Evolutionary conservation across 2,329 filamentous ascomycete species (phyloP).

Genomic region (Rugonectria rugulosa): DNA sequence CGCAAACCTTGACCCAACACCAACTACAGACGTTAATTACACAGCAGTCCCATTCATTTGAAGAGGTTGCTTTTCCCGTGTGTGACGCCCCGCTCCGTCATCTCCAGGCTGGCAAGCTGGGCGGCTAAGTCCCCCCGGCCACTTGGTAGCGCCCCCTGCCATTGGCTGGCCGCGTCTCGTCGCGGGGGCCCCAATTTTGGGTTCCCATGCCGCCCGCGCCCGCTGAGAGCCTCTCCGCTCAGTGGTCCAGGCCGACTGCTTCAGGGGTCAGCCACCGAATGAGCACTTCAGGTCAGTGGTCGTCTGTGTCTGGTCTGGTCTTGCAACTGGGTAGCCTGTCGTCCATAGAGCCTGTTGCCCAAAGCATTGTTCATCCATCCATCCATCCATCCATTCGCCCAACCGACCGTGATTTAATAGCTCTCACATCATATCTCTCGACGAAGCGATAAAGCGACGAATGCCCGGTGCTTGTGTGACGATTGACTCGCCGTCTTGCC

Average conservation of each 20-base stretch:
- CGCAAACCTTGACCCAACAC: too few relatives aligned
- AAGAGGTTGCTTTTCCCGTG: too few relatives aligned
- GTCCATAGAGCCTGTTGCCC: slow-evolving; percentile 1
- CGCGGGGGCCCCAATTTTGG: slow-evolving; percentile 39
- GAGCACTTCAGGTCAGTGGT: slow-evolving; percentile 25
- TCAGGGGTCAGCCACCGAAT: slow-evolving; percentile 40
- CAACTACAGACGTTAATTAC: too few relatives aligned
- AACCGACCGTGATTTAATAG: slow-evolving; percentile 7
- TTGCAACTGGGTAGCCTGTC: slow-evolving; percentile 24
- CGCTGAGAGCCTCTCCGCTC: slow-evolving; percentile 27
- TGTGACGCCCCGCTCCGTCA: slow-evolving; percentile 20
- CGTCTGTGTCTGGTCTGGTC: slow-evolving; percentile 7
- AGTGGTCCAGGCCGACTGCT: slow-evolving; percentile 25
- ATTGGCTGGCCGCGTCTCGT: slow-evolving; percentile 26
- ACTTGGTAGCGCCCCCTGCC: not conserved
- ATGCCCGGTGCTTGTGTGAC: slow-evolving; percentile 9
- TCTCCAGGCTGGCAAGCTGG: slow-evolving; percentile 23
- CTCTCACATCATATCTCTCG: slow-evolving; percentile 1
- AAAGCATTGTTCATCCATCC: slow-evolving; percentile 23
- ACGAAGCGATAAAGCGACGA: not conserved
- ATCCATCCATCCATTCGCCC: slow-evolving; percentile 3
- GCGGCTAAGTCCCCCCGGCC: slow-evolving; percentile 34
- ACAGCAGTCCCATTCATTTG: not conserved
- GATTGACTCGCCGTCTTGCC: slow-evolving; percentile 6
- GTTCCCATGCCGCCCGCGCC: slow-evolving; percentile 28